Percentiles rank a stretch among this genome's conserved stretches.
Evolutionary conservation across 768 basidiomycete species (phyloP).

Genomic region (Naganishia vaughanmartiniae): DNA sequence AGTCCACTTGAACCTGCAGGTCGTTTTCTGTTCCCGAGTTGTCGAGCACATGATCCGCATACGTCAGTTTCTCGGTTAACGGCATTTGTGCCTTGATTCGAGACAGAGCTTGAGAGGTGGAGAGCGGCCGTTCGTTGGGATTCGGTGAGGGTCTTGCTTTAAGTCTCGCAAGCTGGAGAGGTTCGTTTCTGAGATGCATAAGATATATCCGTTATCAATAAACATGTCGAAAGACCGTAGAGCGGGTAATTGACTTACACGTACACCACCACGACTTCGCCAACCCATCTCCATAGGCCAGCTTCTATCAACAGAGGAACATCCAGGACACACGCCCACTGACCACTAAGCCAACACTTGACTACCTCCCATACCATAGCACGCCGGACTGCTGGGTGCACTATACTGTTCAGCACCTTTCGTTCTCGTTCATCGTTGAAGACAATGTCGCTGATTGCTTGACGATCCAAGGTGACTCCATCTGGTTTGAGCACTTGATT

Average conservation of each 20-base stretch:
- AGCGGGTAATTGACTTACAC: constrained; percentile 61
- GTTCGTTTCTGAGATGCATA: constrained; percentile 63
- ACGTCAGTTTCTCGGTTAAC: constrained; percentile 72
- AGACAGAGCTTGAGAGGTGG: constrained; percentile 65
- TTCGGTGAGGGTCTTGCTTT: constrained; percentile 59
- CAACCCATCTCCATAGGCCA: constrained; percentile 77
- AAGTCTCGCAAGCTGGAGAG: constrained; percentile 78
- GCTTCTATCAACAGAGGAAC: constrained; percentile 90
- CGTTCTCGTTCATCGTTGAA: constrained; percentile 75
- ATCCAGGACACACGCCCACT: constrained; percentile 78
- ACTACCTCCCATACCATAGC: constrained; percentile 71
- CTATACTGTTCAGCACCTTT: constrained; percentile 72
- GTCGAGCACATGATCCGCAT: constrained; percentile 81
- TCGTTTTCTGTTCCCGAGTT: constrained; percentile 76
- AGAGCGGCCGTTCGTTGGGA: constrained; percentile 59
- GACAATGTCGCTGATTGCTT: constrained; percentile 76
- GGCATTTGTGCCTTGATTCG: constrained; percentile 78
- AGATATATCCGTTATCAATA: neutral
- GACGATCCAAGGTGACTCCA: constrained; percentile 70
- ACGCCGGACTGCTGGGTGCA: constrained; percentile 83
- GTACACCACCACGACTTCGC: constrained; percentile 80
- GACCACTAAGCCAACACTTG: constrained; percentile 70
- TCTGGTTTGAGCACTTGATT: constrained; percentile 62
- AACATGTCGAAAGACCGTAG: neutral
- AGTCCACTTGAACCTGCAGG: constrained; percentile 61